Evolutionary conservation across 371 early-diverging fungal species (phyloP).

Genomic region (Apophysomyces sp.): DNA sequence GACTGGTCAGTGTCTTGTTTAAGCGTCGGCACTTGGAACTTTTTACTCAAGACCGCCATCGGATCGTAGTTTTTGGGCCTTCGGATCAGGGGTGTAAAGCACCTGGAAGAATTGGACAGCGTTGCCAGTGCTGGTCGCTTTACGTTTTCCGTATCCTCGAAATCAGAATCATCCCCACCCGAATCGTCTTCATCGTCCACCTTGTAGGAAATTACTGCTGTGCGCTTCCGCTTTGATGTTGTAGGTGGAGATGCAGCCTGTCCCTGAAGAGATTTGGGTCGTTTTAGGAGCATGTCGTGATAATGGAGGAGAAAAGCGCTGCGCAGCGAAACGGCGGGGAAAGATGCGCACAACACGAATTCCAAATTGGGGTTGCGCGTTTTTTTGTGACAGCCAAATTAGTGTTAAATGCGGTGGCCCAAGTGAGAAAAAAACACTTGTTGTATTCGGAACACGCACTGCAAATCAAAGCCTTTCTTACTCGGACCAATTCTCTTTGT

Average conservation of each 20-base stretch:
- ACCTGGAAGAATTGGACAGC: conserved; percentile 13
- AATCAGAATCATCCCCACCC: conserved; percentile 29
- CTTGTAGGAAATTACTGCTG: conserved; percentile 6
- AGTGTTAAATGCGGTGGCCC: too few species aligned
- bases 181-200: conserved; percentile 10
- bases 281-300: conserved; percentile 26
- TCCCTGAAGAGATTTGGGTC: conserved; percentile 11
- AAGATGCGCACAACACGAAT: background rate
- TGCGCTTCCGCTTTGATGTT: conserved; percentile 18
- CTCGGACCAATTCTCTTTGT: too few species aligned
- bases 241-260: background rate
- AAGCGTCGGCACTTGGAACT: conserved; percentile 39
- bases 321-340: background rate
- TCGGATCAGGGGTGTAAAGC: conserved; percentile 19
- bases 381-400: background rate
- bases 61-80: conserved; percentile 33
- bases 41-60: conserved; percentile 24
- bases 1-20: conserved; percentile 4
- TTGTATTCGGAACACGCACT: too few species aligned
- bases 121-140: conserved; percentile 11
- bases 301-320: too few species aligned
- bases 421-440: too few species aligned
- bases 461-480: too few species aligned
- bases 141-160: conserved; percentile 18
- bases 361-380: background rate